Percentiles rank a stretch among this genome's conserved stretches.
phyloP scores from a whole-genome alignment of 2,329 filamentous ascomycete species.

The Aquanectria penicillioides region DNA sequence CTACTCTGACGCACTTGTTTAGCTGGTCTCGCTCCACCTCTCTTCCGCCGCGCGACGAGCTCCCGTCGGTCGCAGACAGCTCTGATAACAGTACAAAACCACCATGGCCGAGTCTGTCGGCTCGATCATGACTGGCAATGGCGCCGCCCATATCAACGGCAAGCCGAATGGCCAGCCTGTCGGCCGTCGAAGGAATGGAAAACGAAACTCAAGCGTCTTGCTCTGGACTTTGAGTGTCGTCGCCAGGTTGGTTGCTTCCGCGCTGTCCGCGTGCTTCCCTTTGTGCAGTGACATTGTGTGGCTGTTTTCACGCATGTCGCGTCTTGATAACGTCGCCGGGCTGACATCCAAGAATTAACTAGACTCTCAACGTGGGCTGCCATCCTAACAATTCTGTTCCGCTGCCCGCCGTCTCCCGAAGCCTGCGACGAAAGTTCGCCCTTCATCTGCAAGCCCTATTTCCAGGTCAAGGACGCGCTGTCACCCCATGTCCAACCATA shows the following conservation, averaged over 20 bases:
- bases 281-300: neutral
- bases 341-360: slow-evolving; percentile 11
- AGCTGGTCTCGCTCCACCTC: slow-evolving; percentile 25
- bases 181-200: slow-evolving; percentile 34
- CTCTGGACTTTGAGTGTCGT: slow-evolving; percentile 57
- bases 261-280: neutral
- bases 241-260: slow-evolving; percentile 61
- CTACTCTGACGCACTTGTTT: too few species aligned
- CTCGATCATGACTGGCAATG: slow-evolving; percentile 52
- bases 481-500: slow-evolving; percentile 84
- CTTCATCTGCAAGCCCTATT: slow-evolving; percentile 85
- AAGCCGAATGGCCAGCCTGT: slow-evolving; percentile 45
- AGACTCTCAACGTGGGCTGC: slow-evolving; percentile 89
- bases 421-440: slow-evolving; percentile 77
- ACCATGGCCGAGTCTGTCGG: slow-evolving; percentile 49
- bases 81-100: slow-evolving; percentile 29
- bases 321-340: slow-evolving; percentile 11
- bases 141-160: slow-evolving; percentile 49
- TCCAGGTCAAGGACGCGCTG: slow-evolving; percentile 69
- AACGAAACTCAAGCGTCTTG: slow-evolving; percentile 43
- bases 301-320: slow-evolving; percentile 7
- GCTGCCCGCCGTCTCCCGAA: slow-evolving; percentile 78
- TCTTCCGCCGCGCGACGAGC: slow-evolving; percentile 21
- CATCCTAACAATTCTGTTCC: slow-evolving; percentile 81
- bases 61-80: slow-evolving; percentile 17